Base-by-base conservation (phyloP, 768 basidiomycete genomes). In the Termitomyces sp. region DNA sequence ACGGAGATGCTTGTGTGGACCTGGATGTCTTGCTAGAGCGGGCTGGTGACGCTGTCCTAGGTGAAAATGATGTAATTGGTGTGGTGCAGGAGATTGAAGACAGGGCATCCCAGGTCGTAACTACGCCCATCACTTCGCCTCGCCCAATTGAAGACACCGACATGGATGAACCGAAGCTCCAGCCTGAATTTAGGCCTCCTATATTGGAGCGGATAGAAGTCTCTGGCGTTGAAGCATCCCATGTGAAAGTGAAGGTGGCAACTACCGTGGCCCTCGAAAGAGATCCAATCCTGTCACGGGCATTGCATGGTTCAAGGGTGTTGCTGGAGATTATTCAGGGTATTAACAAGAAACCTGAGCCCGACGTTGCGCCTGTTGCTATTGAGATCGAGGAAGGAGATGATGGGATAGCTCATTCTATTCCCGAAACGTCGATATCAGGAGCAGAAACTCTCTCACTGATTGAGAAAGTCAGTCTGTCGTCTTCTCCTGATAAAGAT, bases 211-310 rank as follows among this genome's bases (percentile, higher is more conserved):
- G 42, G 21, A 5, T 5, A 34, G 32, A 32, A 19, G n/a, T 35
- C 5, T 11, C 16, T 23, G 17, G 10, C n/a, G 32, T 32, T 21
- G 30, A 47, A 30, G 30, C 10, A 16, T 5, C n/a, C 27, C 1
- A 27, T 42, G 19, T 16, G 21, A 23, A 32, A n/a, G 50, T 35
- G 17, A 37, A 43, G 42, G 11, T 30, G 40, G 23, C 41, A 19
- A 56, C 52, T 12, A 35, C 42, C 1, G 59, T 59, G 37, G 35
- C 35, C 17, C 14, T 57, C 23, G 46, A 57, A 42, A 61, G 52
- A 16, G 43, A 56, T 40, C 42, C 57, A 0, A 19, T n/a, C 1
- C 44, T 59, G 35, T 52, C 54, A 16, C 41, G 40, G 27, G 50
- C 39, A n/a, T 34, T 48, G 30, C 35, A 30, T 12, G 54, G 49